Evolutionary conservation across 2,329 filamentous ascomycete species (phyloP).

Genomic region (Apiospora pterosperma): DNA sequence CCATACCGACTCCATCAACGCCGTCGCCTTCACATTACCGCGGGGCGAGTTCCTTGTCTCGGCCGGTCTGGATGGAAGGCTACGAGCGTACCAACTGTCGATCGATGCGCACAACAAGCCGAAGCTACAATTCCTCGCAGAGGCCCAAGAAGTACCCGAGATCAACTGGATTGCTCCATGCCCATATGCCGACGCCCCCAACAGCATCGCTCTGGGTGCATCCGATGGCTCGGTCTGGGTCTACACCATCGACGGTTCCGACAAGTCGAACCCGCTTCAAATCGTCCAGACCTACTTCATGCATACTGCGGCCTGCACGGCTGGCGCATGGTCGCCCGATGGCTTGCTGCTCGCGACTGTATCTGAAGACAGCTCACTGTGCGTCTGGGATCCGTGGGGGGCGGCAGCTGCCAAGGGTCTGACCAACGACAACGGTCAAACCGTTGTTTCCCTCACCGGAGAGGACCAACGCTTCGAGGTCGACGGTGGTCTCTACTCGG

Average conservation of each 20-base stretch:
- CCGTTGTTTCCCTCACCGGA: constrained; percentile 73
- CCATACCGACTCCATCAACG: constrained; percentile 88
- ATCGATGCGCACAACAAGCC: constrained; percentile 44
- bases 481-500: constrained; percentile 85
- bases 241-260: constrained; percentile 73
- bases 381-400: constrained; percentile 91
- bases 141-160: constrained; percentile 87
- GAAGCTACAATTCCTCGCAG: constrained; percentile 62
- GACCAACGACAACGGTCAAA: constrained; percentile 50
- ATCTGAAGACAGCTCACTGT: constrained; percentile 81
- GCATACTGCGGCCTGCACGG: constrained; percentile 82
- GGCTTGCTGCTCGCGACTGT: constrained; percentile 85
- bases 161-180: constrained; percentile 86
- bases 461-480: constrained; percentile 88
- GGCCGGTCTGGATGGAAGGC: constrained; percentile 79
- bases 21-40: constrained; percentile 79
- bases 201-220: constrained; percentile 83
- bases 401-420: constrained; percentile 60
- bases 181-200: constrained; percentile 67
- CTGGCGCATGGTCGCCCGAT: constrained; percentile 86
- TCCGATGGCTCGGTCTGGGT: constrained; percentile 94
- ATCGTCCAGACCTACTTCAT: constrained; percentile 92
- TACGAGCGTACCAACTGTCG: constrained; percentile 65
- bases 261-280: constrained; percentile 59
- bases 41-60: constrained; percentile 81